These are phyloP conservation scores for Aspergillus arachidicola DNA, from an alignment of 2,329 filamentous ascomycete species.

Conservation along the genomic window DNA sequence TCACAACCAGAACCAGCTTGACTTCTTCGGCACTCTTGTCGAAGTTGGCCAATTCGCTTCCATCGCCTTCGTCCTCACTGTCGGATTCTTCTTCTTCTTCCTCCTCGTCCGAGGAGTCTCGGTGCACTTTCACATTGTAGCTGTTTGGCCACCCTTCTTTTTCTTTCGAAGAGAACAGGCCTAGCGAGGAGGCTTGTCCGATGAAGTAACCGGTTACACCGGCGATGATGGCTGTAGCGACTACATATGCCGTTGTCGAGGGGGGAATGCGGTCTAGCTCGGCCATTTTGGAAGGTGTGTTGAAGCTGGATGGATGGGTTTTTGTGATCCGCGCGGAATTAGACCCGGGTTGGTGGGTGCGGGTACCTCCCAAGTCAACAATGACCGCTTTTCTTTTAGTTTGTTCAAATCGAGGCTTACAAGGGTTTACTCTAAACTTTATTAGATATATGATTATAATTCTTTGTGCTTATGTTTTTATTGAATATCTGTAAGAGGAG, in stretches of 20 bases:
- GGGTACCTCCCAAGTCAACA: not conserved
- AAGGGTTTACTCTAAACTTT: not conserved
- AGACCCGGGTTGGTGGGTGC: not conserved
- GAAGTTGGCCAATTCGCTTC: conserved; percentile 50
- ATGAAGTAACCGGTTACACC: conserved; percentile 76
- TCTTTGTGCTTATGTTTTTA: not conserved
- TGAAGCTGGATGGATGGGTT: not conserved
- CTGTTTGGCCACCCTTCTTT: conserved; percentile 56
- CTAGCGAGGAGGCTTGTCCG: conserved; percentile 67
- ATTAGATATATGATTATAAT: not conserved
- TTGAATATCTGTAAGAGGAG: conserved; percentile 1
- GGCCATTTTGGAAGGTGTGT: conserved; percentile 30
- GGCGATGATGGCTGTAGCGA: conserved; percentile 73
- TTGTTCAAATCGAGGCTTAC: not conserved
- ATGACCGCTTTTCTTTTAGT: not conserved
- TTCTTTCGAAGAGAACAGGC: conserved; percentile 63
- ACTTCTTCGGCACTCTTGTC: conserved; percentile 73
- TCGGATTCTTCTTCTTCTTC: conserved; percentile 66
- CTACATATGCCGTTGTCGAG: conserved; percentile 62
- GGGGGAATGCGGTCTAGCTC: conserved; percentile 49
- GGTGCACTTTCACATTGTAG: conserved; percentile 53
- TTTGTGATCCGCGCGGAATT: not conserved
- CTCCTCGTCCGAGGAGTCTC: conserved; percentile 46
- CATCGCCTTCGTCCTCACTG: conserved; percentile 67
- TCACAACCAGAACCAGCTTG: conserved; percentile 88